Conservation (phyloP, 148 eudicot species). For the Talinum fruticosum region DNA sequence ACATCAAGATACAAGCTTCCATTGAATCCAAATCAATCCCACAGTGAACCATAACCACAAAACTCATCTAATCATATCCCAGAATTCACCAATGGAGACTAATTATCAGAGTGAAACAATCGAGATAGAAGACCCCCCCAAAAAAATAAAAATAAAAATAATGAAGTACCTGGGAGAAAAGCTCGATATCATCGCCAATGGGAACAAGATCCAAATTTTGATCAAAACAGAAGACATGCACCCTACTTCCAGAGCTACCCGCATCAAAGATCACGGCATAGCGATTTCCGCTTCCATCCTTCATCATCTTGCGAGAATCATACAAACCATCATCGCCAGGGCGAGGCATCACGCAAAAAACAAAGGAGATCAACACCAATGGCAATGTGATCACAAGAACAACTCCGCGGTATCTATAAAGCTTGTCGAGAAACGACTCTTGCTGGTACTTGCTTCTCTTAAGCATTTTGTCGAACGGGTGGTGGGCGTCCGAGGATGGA, state of each 20-base stretch:
- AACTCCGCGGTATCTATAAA: neutral
- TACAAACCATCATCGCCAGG: neutral
- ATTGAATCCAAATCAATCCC: neutral
- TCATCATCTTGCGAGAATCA: slow-evolving; percentile 18
- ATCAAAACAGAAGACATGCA: slow-evolving; percentile 32
- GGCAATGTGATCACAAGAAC: slow-evolving; percentile 10
- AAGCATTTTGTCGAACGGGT: slow-evolving; percentile 6
- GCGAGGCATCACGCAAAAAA: neutral
- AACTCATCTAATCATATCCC: neutral
- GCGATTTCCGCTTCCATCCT: neutral
- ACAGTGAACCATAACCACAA: neutral
- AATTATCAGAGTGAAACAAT: too few species aligned
- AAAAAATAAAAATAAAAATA: neutral
- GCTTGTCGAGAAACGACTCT: neutral
- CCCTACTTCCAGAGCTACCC: slow-evolving; percentile 8
- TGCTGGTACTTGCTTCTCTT: slow-evolving; percentile 7
- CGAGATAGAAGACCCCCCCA: neutral
- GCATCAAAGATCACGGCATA: slow-evolving; percentile 25
- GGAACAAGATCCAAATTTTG: slow-evolving; percentile 77
- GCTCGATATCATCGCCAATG: slow-evolving; percentile 53
- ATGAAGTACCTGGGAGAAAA: slow-evolving; percentile 47
- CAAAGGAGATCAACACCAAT: slow-evolving; percentile 3
- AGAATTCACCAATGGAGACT: too few species aligned
- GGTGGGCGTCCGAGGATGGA: neutral
- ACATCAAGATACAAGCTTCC: neutral